Base-by-base conservation (phyloP, 306 rosid genomes). In the Cucurbita pepo region DNA sequence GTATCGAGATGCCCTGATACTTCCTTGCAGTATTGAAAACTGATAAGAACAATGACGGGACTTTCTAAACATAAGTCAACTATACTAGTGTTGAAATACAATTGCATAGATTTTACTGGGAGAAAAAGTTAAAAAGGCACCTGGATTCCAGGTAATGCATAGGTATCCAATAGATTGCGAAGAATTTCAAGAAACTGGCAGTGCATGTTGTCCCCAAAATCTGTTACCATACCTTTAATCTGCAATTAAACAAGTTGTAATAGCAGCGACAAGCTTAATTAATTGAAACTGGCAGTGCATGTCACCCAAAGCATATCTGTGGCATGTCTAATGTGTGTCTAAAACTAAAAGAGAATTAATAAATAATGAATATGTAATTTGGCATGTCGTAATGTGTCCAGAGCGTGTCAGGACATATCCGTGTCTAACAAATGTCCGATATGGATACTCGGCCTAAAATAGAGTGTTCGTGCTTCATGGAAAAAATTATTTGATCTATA, bases 131-230 rank as follows among this genome's bases (percentile, higher is more conserved):
- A 52, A 8, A 45, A 25, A 15, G 58, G 30, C 43, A 93, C 98
- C 97, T 93, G 98, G 4, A 89, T 85, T 81, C 91, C 97, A 73
- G 97, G 76, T 84, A 93, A 79, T 19, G 94, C 83, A 80, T 88
- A 81, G 1, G 97, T 88, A 81, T 93, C 94, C 85, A 93, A 82
- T 62, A 93, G 79, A 79, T 81, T 84, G 67, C 98, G 97, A 82
- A 93, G 96, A 82, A 90, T 93, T 88, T 93, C 97, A 83, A 93
- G 97, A 86, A 93, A 93, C 86, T 93, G 98, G 79, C 98, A 90
- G 74, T 93, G 88, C 98, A 90, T 93, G 79, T 84, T 81, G 66
- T 93, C 97, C 82, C 88, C 98, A 36, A 93, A 93, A 81, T 93
- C 98, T 61, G 98, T 87, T 66, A 86, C 63, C 96, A 93, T 87